A percentile compares a stretch with the other conserved stretches of the same genome.
Evolutionary conservation across 352 stramenopile species (phyloP).

Genomic region (Globisporangium perplexum): DNA sequence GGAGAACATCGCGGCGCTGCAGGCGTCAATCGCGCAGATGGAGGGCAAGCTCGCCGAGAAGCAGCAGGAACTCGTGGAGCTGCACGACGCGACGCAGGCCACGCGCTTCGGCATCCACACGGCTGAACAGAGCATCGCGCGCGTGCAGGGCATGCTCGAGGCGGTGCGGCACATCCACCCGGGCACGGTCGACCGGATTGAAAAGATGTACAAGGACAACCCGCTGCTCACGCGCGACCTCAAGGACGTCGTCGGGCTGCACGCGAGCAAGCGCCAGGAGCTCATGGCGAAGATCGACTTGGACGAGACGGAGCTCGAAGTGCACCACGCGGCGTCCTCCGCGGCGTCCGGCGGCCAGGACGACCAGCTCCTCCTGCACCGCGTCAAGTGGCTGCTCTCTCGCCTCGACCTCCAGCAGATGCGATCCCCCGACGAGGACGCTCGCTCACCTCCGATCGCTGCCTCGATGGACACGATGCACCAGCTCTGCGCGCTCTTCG

Average conservation of each 20-base stretch:
- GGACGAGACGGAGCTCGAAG: constrained; percentile 50
- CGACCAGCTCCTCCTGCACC: constrained; percentile 66
- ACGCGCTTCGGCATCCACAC: constrained; percentile 67
- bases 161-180: constrained; percentile 61
- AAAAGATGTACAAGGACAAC: constrained; percentile 61
- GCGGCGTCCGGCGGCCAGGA: constrained; percentile 3
- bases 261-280: constrained; percentile 39
- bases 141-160: constrained; percentile 68
- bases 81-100: constrained; percentile 55
- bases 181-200: constrained; percentile 57
- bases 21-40: constrained; percentile 48
- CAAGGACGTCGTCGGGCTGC: constrained; percentile 45
- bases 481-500: constrained; percentile 67
- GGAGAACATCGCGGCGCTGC: constrained; percentile 51
- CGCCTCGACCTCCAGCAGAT: constrained; percentile 41
- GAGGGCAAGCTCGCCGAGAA: constrained; percentile 56
- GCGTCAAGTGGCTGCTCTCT: constrained; percentile 76
- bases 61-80: constrained; percentile 49
- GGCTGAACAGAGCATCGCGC: constrained; percentile 65
- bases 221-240: constrained; percentile 63
- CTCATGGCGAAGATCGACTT: constrained; percentile 46
- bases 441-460: not conserved
- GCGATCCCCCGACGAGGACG: constrained; percentile 2
- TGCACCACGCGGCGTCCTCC: constrained; percentile 42
- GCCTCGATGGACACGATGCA: constrained; percentile 28